phyloP scores from a whole-genome alignment of 2,329 filamentous ascomycete genomes.

The Aspergillus thermomutatus region DNA sequence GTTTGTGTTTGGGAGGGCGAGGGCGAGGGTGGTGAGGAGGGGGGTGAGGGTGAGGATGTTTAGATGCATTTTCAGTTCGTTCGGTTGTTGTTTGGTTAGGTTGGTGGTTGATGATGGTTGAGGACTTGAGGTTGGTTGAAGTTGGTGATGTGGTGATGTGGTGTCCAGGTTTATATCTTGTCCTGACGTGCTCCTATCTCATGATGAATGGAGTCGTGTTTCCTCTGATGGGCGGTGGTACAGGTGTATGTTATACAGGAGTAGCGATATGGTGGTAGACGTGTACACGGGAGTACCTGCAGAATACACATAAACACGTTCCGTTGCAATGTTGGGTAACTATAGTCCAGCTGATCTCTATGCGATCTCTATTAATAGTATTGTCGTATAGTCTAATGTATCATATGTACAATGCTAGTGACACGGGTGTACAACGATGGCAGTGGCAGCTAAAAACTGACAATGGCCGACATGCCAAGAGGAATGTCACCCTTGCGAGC shows the following conservation, averaged over 20 bases:
- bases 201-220: no score
- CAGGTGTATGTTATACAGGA: no score
- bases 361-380: neutral
- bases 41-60: conserved; percentile 3
- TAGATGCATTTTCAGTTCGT: neutral
- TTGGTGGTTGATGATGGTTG: neutral
- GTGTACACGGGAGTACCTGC: neutral
- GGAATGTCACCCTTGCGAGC: conserved; percentile 26
- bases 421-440: neutral
- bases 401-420: neutral
- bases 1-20: neutral
- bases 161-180: neutral
- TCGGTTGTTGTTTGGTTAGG: neutral
- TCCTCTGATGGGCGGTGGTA: no score
- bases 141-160: neutral
- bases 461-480: conserved; percentile 20
- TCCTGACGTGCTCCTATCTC: no score
- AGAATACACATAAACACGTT: no score
- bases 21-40: neutral
- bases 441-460: conserved; percentile 5
- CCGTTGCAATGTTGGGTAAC: no score
- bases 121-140: no score
- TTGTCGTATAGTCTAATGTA: neutral
- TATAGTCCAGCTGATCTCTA: no score
- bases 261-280: no score